Percentiles rank a stretch among this genome's conserved stretches.
Conservation (phyloP, 1,284 basidiomycete species). For the Naganishia albida region DNA sequence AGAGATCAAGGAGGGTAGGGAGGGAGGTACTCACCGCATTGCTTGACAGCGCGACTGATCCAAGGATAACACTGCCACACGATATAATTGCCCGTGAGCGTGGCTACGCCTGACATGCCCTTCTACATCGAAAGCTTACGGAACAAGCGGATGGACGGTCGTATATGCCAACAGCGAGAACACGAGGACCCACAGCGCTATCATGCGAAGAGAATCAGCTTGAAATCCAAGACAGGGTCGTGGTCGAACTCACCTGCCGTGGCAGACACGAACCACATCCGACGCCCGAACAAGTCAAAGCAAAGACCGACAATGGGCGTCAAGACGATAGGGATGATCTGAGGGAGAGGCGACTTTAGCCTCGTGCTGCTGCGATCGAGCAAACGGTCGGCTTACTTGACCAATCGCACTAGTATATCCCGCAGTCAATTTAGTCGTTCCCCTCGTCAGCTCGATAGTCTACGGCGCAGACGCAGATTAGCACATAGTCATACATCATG, state of each 20-base stretch:
- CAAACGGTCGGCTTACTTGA: conserved; percentile 1
- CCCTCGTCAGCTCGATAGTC: conserved; percentile 43
- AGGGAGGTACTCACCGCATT: conserved; percentile 39
- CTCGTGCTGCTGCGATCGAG: background rate
- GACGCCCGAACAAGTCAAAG: conserved; percentile 48
- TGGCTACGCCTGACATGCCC: background rate
- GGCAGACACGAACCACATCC: conserved; percentile 42
- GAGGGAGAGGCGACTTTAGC: background rate
- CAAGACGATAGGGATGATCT: conserved; percentile 56
- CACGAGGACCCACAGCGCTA: conserved; percentile 50
- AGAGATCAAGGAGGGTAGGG: background rate
- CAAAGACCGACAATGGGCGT: conserved; percentile 51
- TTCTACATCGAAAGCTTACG: conserved; percentile 19
- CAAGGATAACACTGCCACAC: conserved; percentile 44
- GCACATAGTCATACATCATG: conserved; percentile 37
- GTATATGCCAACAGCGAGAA: conserved; percentile 54
- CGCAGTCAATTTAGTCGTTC: conserved; percentile 50
- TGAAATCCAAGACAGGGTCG: background rate
- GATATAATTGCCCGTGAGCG: background rate
- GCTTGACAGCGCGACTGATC: conserved; percentile 49
- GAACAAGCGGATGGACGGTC: conserved; percentile 51
- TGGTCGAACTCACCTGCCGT: conserved; percentile 17
- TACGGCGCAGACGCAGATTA: background rate
- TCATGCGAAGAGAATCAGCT: background rate
- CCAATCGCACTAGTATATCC: conserved; percentile 48